Base-by-base conservation (phyloP, 352 stramenopile genomes). In the Phytophthora europaea region DNA sequence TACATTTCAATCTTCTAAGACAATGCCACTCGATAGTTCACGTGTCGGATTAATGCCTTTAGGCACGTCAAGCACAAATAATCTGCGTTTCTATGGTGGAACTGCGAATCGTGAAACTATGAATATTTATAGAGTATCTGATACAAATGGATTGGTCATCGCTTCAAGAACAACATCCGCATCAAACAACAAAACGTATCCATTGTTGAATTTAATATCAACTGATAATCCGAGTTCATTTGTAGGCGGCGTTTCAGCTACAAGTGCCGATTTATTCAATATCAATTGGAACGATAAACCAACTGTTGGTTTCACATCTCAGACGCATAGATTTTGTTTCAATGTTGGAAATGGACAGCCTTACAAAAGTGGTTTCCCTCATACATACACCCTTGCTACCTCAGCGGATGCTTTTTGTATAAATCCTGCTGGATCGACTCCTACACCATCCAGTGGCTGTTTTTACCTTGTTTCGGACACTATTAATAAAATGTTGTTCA, bases 301-400 rank as follows among this genome's bases (percentile, higher is more conserved):
- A 47, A 22, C 58, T 34, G 38, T 63, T 34, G 66, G 59, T n/a
- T 63, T 73, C 20, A 73, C 58, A 22, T 64, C 33, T 53, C 67
- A 75, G 43, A 74, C 58, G 40, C 67, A 74, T 61, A 10, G 59
- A 63, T 68, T 70, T 67, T 66, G 67, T 48, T 75, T 70, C 34
- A 60, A 75, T 65, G 26, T 75, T 55, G 67, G 67, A 18, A 65
- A 59, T 61, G 50, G 53, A 47, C 47, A 64, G 22, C 59, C 67
- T 31, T 75, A 65, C 33, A 70, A 70, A 52, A 60, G 13, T 13
- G 60, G 60, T 20, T 75, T 61, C 38, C 67, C 67, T 53, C 51
- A 70, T 65, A 66, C 54, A 52, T 75, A 43, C 22, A 43, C 4
- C 8, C 8, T 70, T 12, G 54, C 20, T 33, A 38, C 45, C 23